Percentiles rank a stretch among this genome's conserved stretches.
These are phyloP conservation scores for Podospora pseudoanserina DNA, from an alignment of 495 filamentous ascomycete species.

Conservation along the genomic window DNA sequence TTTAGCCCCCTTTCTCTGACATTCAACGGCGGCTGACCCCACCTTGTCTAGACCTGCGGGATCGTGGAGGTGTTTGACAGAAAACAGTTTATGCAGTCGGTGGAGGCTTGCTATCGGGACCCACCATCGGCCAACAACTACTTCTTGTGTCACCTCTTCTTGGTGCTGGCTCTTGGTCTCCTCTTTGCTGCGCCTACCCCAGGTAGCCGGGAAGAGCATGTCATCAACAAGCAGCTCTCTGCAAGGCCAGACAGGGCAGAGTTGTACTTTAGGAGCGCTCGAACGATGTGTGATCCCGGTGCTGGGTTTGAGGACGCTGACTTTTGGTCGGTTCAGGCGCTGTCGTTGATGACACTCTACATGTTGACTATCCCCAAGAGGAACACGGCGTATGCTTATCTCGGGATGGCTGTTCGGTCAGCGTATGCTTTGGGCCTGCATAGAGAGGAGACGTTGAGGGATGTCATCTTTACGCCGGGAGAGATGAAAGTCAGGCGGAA, in stretches of 20 bases:
- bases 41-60: conserved; percentile 48
- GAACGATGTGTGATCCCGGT: conserved; percentile 50
- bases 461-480: conserved; percentile 42
- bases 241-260: conserved; percentile 51
- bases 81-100: conserved; percentile 42
- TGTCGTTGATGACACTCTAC: conserved; percentile 59
- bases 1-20: conserved; percentile 3
- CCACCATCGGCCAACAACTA: conserved; percentile 47
- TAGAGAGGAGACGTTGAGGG: conserved; percentile 54
- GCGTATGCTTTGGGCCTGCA: conserved; percentile 59
- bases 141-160: conserved; percentile 53
- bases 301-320: conserved; percentile 60
- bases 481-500: conserved; percentile 49
- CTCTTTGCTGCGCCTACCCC: conserved; percentile 51
- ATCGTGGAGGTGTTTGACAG: conserved; percentile 55
- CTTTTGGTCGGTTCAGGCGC: conserved; percentile 60
- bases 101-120: conserved; percentile 53
- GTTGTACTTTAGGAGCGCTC: conserved; percentile 57
- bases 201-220: conserved; percentile 43
- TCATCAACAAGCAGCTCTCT: conserved; percentile 50
- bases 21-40: conserved; percentile 15
- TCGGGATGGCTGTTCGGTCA: conserved; percentile 61
- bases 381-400: conserved; percentile 58
- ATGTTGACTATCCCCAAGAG: conserved; percentile 55
- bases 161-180: conserved; percentile 58